A percentile compares a stretch with the other conserved stretches of the same genome.
Conservation (phyloP, 2,329 filamentous ascomycete genomes). For the Uncinocarpus reesii region DNA sequence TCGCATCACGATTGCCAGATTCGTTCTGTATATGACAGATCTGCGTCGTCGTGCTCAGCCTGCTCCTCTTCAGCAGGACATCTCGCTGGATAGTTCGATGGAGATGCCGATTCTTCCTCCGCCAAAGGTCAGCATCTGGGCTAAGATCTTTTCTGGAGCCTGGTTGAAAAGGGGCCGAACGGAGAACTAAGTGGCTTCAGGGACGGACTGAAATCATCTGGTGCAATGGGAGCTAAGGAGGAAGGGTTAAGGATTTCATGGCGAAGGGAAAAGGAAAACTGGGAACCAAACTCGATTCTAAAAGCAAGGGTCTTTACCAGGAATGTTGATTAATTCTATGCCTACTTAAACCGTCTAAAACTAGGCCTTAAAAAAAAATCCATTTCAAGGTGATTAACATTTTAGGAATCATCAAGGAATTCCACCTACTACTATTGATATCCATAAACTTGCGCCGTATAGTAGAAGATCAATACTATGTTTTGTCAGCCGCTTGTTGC, state of each 20-base stretch:
- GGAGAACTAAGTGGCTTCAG: not conserved
- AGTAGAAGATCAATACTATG: not conserved
- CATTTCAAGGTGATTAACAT: too few species aligned
- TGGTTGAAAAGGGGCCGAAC: not conserved
- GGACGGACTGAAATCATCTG: not conserved
- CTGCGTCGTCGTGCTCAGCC: not conserved
- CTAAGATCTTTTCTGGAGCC: not conserved
- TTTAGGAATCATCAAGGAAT: too few species aligned
- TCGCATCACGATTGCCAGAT: slow-evolving; percentile 20
- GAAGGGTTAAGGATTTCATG: not conserved
- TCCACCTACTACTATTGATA: too few species aligned
- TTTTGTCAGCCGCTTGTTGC: slow-evolving; percentile 2
- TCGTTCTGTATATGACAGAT: slow-evolving; percentile 17
- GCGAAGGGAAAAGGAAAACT: not conserved
- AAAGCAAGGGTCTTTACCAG: not conserved
- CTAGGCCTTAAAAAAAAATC: too few species aligned
- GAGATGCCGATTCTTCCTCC: not conserved
- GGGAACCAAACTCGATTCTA: too few species aligned
- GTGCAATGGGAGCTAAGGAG: not conserved
- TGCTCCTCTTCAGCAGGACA: not conserved
- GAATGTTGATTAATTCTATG: too few species aligned
- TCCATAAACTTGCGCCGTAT: not conserved
- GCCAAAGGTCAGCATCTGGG: not conserved
- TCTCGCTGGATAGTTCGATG: not conserved
- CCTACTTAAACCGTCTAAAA: too few species aligned